Conservation (phyloP, 2,329 filamentous ascomycete species). For the Aspergillus sergii region DNA sequence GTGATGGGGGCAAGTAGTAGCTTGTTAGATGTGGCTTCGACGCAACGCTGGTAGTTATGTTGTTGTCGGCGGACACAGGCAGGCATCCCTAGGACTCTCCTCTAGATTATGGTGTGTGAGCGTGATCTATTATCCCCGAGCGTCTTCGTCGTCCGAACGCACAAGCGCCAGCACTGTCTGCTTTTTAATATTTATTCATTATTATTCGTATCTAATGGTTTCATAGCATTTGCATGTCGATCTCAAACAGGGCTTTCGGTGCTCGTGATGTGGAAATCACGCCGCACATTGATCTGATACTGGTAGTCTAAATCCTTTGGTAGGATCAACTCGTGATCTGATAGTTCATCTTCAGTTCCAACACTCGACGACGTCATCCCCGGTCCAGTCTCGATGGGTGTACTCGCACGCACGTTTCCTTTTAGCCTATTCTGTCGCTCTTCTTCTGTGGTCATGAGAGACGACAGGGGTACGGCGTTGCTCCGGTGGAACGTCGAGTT, state of each 20-base stretch:
- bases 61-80: too few species aligned
- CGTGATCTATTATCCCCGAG: too few species aligned
- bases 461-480: background rate
- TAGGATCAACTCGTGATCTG: background rate
- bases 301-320: background rate
- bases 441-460: background rate
- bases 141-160: too few species aligned
- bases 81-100: too few species aligned
- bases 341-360: background rate
- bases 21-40: too few species aligned
- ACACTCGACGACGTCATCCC: background rate
- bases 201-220: background rate
- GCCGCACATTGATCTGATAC: background rate
- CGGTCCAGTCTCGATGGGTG: background rate
- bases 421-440: background rate
- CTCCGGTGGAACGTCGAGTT: background rate
- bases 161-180: background rate
- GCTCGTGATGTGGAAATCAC: background rate
- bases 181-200: background rate
- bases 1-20: too few species aligned
- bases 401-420: background rate
- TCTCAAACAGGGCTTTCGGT: background rate
- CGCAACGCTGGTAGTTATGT: too few species aligned
- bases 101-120: too few species aligned
- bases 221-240: background rate